A percentile compares a stretch with the other conserved stretches of the same genome.
These are phyloP conservation scores for Candida caryicola DNA, from an alignment of 805 yeast species.

Conservation along the genomic window DNA sequence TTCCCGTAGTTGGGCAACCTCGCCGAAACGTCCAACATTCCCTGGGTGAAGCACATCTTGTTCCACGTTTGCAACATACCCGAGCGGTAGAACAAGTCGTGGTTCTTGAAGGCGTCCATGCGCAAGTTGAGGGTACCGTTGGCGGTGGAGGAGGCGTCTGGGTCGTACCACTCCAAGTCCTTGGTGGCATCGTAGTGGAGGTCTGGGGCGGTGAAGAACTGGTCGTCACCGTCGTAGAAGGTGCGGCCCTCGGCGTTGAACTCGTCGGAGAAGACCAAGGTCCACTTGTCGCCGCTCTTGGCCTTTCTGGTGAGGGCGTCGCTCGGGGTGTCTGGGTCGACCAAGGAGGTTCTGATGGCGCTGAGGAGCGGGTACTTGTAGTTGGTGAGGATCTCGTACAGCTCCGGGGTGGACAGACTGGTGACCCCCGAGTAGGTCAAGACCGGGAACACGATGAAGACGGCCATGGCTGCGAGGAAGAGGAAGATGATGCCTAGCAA, in stretches of 20 bases:
- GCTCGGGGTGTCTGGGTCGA: slow-evolving; percentile 43
- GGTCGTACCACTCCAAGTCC: slow-evolving; percentile 46
- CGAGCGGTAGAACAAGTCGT: slow-evolving; percentile 76
- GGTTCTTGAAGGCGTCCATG: slow-evolving; percentile 49
- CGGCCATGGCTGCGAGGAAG: slow-evolving; percentile 56
- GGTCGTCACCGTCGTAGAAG: slow-evolving; percentile 44
- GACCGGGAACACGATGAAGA: slow-evolving; percentile 80
- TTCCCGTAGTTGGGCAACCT: slow-evolving; percentile 77
- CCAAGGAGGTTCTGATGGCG: slow-evolving; percentile 33
- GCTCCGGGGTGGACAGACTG: slow-evolving; percentile 19
- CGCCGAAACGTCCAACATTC: slow-evolving; percentile 72
- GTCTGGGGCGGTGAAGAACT: slow-evolving; percentile 41
- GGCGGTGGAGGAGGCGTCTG: slow-evolving; percentile 40
- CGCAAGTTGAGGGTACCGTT: slow-evolving; percentile 35
- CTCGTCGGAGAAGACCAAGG: slow-evolving; percentile 40
- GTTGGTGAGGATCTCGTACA: slow-evolving; percentile 47
- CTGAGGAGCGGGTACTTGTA: slow-evolving; percentile 36
- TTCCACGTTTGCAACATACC: slow-evolving; percentile 96
- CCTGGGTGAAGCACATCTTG: slow-evolving; percentile 84
- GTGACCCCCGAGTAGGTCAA: slow-evolving; percentile 76
- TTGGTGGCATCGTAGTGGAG: slow-evolving; percentile 41
- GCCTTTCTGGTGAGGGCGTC: slow-evolving; percentile 22
- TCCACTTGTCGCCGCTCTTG: slow-evolving; percentile 31
- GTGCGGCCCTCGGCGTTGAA: slow-evolving; percentile 44
- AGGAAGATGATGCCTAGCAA: slow-evolving; percentile 58